Evolutionary conservation across 805 yeast species (phyloP).

Genomic region (Maudiozyma saulgeensis): DNA sequence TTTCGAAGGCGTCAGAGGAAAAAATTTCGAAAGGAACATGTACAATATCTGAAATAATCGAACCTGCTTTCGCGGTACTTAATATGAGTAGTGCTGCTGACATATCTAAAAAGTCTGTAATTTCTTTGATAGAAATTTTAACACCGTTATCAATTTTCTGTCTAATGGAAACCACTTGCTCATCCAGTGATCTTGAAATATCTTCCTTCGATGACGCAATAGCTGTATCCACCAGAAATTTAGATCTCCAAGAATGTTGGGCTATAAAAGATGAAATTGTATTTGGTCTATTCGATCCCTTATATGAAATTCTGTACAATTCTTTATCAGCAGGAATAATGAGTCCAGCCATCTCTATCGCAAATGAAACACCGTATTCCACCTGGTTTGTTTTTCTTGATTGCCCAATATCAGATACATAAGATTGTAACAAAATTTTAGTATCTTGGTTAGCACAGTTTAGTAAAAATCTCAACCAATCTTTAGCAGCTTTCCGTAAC

Average conservation of each 20-base stretch:
- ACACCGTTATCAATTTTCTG: constrained; percentile 10
- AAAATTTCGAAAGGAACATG: constrained; percentile 64
- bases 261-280: constrained; percentile 67
- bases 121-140: constrained; percentile 23
- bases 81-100: constrained; percentile 35
- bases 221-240: constrained; percentile 28
- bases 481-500: constrained; percentile 47
- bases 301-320: constrained; percentile 38
- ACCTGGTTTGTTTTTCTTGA: constrained; percentile 35
- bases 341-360: constrained; percentile 76
- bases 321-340: constrained; percentile 62
- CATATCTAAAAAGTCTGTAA: constrained; percentile 37
- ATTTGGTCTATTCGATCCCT: constrained; percentile 35
- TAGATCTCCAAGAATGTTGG: constrained; percentile 64
- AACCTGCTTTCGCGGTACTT: constrained; percentile 31
- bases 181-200: constrained; percentile 15
- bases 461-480: constrained; percentile 58
- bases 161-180: constrained; percentile 15
- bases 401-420: constrained; percentile 44
- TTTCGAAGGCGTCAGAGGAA: constrained; percentile 47
- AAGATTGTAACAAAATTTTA: constrained; percentile 69
- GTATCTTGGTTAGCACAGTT: constrained; percentile 58
- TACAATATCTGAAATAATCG: constrained; percentile 39
- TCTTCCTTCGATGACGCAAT: constrained; percentile 24
- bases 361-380: constrained; percentile 81